Percentiles rank a stretch among this genome's conserved stretches.
Evolutionary conservation across 2,329 filamentous ascomycete genomes (phyloP).

Genomic region (Sarocladiaceae sp.): DNA sequence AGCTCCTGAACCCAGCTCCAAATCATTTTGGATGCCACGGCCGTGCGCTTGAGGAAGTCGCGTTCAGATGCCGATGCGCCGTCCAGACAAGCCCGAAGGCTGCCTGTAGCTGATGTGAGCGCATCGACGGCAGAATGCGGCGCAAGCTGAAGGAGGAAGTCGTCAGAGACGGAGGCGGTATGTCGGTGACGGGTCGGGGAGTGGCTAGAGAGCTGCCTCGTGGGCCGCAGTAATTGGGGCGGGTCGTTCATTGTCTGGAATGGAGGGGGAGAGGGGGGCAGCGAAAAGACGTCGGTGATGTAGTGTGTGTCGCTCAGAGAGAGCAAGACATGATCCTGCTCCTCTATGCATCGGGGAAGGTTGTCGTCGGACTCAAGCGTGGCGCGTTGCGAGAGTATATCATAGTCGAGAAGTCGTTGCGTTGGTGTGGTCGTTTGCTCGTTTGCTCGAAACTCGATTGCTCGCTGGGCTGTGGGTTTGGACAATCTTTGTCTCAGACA

Average conservation of each 20-base stretch:
- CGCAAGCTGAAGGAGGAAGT: conserved; percentile 57
- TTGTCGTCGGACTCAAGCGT: conserved; percentile 18
- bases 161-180: conserved; percentile 37
- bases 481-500: conserved; percentile 8
- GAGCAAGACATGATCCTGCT: conserved; percentile 3
- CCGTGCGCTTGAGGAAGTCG: conserved; percentile 67
- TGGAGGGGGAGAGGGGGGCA: neutral
- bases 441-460: neutral
- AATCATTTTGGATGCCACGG: conserved; percentile 65
- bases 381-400: neutral
- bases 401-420: conserved; percentile 5
- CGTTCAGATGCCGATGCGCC: conserved; percentile 61
- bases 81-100: conserved; percentile 56
- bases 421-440: neutral
- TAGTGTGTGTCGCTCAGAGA: neutral
- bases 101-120: conserved; percentile 48
- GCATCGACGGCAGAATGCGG: conserved; percentile 58
- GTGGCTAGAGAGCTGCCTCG: conserved; percentile 25
- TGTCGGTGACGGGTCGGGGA: conserved; percentile 42
- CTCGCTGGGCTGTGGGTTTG: neutral
- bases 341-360: conserved; percentile 17
- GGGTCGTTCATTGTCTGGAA: conserved; percentile 27
- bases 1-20: conserved; percentile 75
- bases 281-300: conserved; percentile 6
- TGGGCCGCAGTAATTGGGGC: conserved; percentile 26